A percentile compares a stretch with the other conserved stretches of the same genome.
These are phyloP conservation scores for Angomonas desouzai DNA, from an alignment of 208 protist genomes.

Conservation along the genomic window DNA sequence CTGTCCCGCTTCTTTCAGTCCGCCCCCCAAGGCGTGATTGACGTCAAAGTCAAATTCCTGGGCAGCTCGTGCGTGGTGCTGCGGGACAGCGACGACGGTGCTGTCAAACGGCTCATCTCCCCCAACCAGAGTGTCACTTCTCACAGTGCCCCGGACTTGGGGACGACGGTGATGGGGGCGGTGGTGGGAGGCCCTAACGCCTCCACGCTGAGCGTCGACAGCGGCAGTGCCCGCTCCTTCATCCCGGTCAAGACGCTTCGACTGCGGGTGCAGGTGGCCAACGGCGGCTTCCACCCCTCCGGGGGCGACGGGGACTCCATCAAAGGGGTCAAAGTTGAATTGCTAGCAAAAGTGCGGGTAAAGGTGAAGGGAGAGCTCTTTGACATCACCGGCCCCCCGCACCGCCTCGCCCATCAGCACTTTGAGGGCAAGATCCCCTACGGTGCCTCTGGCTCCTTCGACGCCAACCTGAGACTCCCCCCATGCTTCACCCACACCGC, in stretches of 20 bases:
- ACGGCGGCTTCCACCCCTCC: constrained; percentile 10
- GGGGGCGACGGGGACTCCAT: constrained; percentile 4
- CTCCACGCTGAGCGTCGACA: not conserved
- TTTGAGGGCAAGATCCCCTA: constrained; percentile 13
- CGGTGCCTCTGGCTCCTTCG: constrained; percentile 12
- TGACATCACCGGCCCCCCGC: constrained; percentile 7
- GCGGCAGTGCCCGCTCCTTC: not conserved
- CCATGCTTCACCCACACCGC: constrained; percentile 16
- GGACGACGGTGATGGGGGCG: constrained; percentile 9
- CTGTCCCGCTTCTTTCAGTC: constrained; percentile 11
- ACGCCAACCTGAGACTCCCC: constrained; percentile 13
- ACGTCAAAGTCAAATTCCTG: constrained; percentile 1
- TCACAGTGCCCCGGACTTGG: not conserved
- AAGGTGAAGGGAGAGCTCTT: not conserved
- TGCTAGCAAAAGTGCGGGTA: constrained; percentile 13
- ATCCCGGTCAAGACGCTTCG: constrained; percentile 11
- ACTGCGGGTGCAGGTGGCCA: constrained; percentile 17
- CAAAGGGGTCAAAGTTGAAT: constrained; percentile 9
- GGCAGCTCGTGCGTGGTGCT: constrained; percentile 1
- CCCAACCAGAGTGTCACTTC: not conserved
- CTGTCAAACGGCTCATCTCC: not conserved
- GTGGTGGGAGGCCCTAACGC: constrained; percentile 3
- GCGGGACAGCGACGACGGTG: not conserved
- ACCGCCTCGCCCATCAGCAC: constrained; percentile 5
- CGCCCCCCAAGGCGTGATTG: constrained; percentile 13